Conservation (phyloP, 371 early-diverging fungal species). For the Chytridiales sp. region DNA sequence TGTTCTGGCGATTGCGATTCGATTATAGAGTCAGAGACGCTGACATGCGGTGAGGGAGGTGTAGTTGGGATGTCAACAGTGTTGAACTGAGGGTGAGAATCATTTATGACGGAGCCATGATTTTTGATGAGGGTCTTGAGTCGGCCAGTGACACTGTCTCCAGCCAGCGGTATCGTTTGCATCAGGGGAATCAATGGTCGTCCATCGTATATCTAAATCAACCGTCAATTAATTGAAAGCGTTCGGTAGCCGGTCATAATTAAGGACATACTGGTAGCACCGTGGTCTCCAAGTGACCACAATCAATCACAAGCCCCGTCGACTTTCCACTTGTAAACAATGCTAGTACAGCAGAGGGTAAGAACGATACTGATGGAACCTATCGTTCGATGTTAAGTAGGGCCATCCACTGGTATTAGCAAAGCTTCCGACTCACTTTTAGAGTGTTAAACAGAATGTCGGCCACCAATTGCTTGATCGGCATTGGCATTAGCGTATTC, state of each 20-base stretch:
- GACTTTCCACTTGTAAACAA: conserved; percentile 75
- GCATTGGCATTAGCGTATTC: conserved; percentile 69
- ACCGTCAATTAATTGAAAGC: conserved; percentile 10
- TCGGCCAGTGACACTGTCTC: conserved; percentile 59
- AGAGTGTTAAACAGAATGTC: conserved; percentile 74
- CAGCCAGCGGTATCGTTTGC: conserved; percentile 71
- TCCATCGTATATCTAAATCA: conserved; percentile 67
- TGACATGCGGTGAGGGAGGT: neutral
- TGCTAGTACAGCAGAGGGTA: conserved; percentile 72
- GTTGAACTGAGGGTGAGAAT: conserved; percentile 37
- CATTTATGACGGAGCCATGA: conserved; percentile 55
- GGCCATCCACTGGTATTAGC: conserved; percentile 2
- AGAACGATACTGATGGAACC: conserved; percentile 81
- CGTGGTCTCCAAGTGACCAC: conserved; percentile 60
- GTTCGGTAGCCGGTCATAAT: neutral
- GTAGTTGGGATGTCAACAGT: conserved; percentile 28
- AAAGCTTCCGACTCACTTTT: conserved; percentile 51
- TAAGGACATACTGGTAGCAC: conserved; percentile 71
- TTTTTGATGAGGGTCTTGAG: conserved; percentile 59
- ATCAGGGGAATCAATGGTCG: conserved; percentile 72
- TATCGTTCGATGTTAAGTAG: conserved; percentile 27
- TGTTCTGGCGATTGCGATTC: conserved; percentile 51
- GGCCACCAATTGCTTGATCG: conserved; percentile 71
- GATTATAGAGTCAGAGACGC: conserved; percentile 11
- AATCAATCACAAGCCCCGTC: conserved; percentile 73